Base-by-base conservation (phyloP, 768 basidiomycete species). In the Nidularia sp. region DNA sequence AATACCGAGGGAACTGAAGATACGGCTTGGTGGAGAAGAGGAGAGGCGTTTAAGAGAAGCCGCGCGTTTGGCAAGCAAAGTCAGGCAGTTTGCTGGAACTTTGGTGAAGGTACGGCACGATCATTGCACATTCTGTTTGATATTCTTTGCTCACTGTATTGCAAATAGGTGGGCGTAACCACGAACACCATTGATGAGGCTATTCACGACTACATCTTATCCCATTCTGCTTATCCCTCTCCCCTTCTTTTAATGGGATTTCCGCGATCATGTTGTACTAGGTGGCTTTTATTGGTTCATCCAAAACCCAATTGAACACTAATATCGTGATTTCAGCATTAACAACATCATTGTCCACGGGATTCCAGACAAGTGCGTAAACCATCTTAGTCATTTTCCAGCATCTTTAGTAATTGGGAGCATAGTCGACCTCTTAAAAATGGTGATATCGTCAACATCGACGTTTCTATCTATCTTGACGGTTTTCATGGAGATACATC, bases 401-500 rank as follows among this genome's bases (percentile, higher is more conserved):
- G n/a, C 45, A 4, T 33, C n/a, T 49, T 34, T 25, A 10, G 22
- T 52, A 36, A 36, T 50, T 50, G 49, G 18, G n/a, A 44, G 25
- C 50, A 7, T 57, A 94, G 93, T 52, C 90, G 93, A 34, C 83
- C 82, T 0, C 76, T 97, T 2, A 79, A 88, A 63, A 75, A 90
- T 45, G 88, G 87, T 0, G 94, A 97, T 55, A 88, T 97, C 45
- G 73, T 97, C 59, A 94, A 94, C 64, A 75, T 96, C 43, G 94
- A 97, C 65, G 68, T 97, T 6, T 95, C 94, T 1, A 76, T 95
- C 6, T 95, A 80, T 64, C 69, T 86, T n/a, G 70, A 90, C 52
- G 88, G 89, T 1, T 93, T 83, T 66, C 93, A 96, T 58, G 94
- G 94, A 1, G 94, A 96, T 59, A 95, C 93, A 0, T 93, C 92